Evolutionary conservation across 345 rosid species (phyloP), one percentile per base, ranked within the genome.

Genomic region (Conringia planisiliqua): DNA sequence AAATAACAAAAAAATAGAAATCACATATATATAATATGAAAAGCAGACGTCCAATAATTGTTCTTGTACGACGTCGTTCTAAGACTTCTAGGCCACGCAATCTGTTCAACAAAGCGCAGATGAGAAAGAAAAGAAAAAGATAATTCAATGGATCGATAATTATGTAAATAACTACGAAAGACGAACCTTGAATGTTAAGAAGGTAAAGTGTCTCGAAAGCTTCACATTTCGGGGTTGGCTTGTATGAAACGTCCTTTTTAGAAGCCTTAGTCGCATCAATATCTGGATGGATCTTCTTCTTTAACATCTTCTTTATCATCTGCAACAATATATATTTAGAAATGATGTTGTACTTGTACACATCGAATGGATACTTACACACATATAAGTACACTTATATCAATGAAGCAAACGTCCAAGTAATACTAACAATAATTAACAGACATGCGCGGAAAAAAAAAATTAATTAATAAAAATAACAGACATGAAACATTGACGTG

Each of bases 201-300:
- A 85, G 81, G 57, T 78, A 80, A 44, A 74, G 67, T 27, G 86
- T 80, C 64, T 89, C 91, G 10, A 33, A 67, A 14, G 79, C 40
- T 78, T 78, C 77, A 30, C 74, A 22, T 48, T 76, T 81, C 48
- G 39, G 69, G 62, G 51, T 78, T 29, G 77, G 42, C 73, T 82
- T 83, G 79, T 54, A 68, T 51, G 66, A 79, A 62, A 56, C 58
- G 14, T 79, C 82, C 5, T 78, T 62, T 72, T 72, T 77, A 4
- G 13, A 55, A 10, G 48, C 70, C 62, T 85, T 87, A 40, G 83
- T 79, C 56, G 50, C 59, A 60, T 87, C 88, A 20, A 84, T 56
- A 69, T 90, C 96, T 33, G 98, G 97, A 77, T 90, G 96, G 62
- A 93, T 89, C 82, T 93, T 93, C 84, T 85, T 91, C 82, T 87